Evolutionary conservation across 257 asterid species (phyloP), one percentile per base, ranked within the genome.

Genomic region (Eustoma russellianum): DNA sequence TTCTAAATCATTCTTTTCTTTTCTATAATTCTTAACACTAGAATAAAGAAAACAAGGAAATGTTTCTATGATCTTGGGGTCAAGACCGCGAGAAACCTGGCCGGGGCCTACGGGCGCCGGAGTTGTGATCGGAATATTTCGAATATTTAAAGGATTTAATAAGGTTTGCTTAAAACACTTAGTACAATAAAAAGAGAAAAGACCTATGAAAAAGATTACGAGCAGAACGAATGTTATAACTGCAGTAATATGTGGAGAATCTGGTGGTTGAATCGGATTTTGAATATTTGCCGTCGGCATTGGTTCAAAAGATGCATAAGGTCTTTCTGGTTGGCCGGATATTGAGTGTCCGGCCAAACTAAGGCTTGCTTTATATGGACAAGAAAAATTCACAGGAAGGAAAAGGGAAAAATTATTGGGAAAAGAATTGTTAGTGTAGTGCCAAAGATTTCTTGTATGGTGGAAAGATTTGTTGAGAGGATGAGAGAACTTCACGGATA

Each of bases 1-100:
- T 59, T 92, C 98, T 5, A 88, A 67, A 3, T 90, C 95, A 14
- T 76, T 84, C 28, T 69, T 71, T 33, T 84, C 96, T 70, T 62
- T 79, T 6, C 82, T 51, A 50, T 74, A 81, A 9, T 75, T 90
- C 56, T 82, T 83, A 10, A 92, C 95, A 17, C 61, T 75, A 0
- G 95, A 77, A 41, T 92, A 92, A 1, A 71, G 41, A 75, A 92
- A 92, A 0, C 81, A 72, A 0, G 98, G 98, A 46, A 79, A 92
- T 0, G 91, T 74, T 2, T 81, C 66, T 5, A 85, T 82, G 7
- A 84, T 77, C 0, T 47, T 17, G 1, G 84, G 89, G 33, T 87
- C 91, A 6, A 92, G 85, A 7, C 98, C 96, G 2, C 34, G 51
- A 5, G 58, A 13, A 38, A 0, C 44, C 57, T 8, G 45, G 61